A percentile compares a stretch with the other conserved stretches of the same genome.
These are phyloP conservation scores for Trichodelitschia bisporula DNA, from an alignment of 495 filamentous ascomycete species.

Conservation along the genomic window DNA sequence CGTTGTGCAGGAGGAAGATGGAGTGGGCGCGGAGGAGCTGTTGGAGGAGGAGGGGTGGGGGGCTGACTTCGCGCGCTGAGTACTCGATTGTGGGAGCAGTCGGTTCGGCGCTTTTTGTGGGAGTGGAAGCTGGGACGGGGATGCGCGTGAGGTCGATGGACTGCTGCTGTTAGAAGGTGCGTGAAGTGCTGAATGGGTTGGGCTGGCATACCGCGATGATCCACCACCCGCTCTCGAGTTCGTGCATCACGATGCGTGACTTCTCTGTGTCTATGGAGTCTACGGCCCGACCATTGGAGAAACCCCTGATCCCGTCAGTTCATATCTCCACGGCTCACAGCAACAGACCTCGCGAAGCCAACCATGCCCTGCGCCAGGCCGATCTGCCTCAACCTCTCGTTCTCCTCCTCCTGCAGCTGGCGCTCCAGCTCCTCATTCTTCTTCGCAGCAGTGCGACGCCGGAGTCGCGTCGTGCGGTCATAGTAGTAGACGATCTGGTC, in stretches of 20 bases:
- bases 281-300: constrained; percentile 48
- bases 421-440: constrained; percentile 3
- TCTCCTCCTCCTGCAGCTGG: constrained; percentile 33
- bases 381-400: constrained; percentile 72
- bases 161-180: constrained; percentile 15
- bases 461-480: constrained; percentile 27
- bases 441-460: constrained; percentile 7
- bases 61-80: constrained; percentile 69
- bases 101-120: constrained; percentile 9
- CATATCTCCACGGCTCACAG: no score
- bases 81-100: constrained; percentile 30
- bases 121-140: constrained; percentile 10
- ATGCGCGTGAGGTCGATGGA: constrained; percentile 51
- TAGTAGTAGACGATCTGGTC: constrained; percentile 90
- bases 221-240: constrained; percentile 86
- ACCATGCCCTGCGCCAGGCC: constrained; percentile 97
- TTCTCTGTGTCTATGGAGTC: constrained; percentile 82
- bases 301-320: constrained; percentile 31
- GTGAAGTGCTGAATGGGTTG: constrained; percentile 1
- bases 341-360: constrained; percentile 50
- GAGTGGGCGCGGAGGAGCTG: constrained; percentile 65
- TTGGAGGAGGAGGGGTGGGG: constrained; percentile 49
- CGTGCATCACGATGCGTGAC: constrained; percentile 55
- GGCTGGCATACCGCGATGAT: constrained; percentile 42
- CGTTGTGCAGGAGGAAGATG: constrained; percentile 74